These are phyloP conservation scores for Calonectria hawksworthii DNA, from an alignment of 2,329 filamentous ascomycete genomes.

Conservation along the genomic window DNA sequence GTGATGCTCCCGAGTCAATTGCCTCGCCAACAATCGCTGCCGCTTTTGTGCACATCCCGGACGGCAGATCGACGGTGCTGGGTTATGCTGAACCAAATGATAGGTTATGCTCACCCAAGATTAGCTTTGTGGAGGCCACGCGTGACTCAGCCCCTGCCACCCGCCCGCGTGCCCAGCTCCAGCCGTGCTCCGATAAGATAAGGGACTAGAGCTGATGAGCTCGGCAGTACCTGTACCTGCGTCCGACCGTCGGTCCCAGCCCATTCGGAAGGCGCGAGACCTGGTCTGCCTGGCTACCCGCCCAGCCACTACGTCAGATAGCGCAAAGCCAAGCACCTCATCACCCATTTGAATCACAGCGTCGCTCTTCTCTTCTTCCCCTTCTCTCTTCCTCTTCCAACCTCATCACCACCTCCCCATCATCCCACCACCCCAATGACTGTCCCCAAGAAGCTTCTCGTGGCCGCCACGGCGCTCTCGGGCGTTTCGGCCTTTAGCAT, in stretches of 20 bases:
- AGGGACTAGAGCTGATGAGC: background rate
- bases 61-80: slow-evolving; percentile 7
- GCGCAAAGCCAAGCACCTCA: slow-evolving; percentile 17
- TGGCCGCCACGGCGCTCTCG: slow-evolving; percentile 46
- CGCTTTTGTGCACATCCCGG: slow-evolving; percentile 6
- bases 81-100: slow-evolving; percentile 28
- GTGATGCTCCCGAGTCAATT: background rate
- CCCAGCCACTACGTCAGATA: slow-evolving; percentile 15
- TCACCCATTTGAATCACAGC: slow-evolving; percentile 20
- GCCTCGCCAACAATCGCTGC: background rate
- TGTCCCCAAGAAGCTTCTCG: slow-evolving; percentile 40
- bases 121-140: slow-evolving; percentile 18
- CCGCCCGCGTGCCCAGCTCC: background rate
- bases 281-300: background rate
- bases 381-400: background rate
- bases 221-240: slow-evolving; percentile 17
- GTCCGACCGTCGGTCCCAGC: slow-evolving; percentile 14
- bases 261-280: background rate
- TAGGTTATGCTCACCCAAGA: slow-evolving; percentile 1
- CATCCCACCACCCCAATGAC: slow-evolving; percentile 32
- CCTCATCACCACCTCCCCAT: background rate
- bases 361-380: slow-evolving; percentile 15
- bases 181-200: slow-evolving; percentile 16
- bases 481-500: slow-evolving; percentile 46
- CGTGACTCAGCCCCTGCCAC: slow-evolving; percentile 3